Percentiles rank a stretch among this genome's conserved stretches.
Conservation (phyloP, 2,329 filamentous ascomycete genomes). For the Dactylella cylindrospora region DNA sequence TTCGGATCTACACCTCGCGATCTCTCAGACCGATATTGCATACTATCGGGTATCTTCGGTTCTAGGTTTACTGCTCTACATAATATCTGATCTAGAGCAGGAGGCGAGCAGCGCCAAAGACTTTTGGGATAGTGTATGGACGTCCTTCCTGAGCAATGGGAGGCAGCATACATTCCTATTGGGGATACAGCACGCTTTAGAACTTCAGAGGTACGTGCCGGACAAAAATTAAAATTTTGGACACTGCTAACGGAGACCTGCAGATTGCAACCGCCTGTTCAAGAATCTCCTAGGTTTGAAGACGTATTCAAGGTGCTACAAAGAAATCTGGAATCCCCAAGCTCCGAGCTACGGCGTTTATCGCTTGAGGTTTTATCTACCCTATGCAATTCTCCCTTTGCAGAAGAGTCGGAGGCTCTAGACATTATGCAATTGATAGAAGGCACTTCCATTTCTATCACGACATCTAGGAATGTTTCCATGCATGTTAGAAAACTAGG, state of each 20-base stretch:
- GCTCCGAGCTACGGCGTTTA: slow-evolving; percentile 65
- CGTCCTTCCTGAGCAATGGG: slow-evolving; percentile 11
- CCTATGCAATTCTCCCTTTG: slow-evolving; percentile 58
- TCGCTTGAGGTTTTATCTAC: slow-evolving; percentile 68
- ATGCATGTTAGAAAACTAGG: slow-evolving; percentile 83
- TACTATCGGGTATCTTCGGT: not conserved
- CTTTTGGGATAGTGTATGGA: slow-evolving; percentile 16
- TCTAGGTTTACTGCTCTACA: slow-evolving; percentile 17
- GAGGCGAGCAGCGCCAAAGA: not conserved
- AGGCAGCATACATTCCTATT: slow-evolving; percentile 10
- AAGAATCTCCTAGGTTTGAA: slow-evolving; percentile 16
- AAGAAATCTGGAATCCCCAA: slow-evolving; percentile 72
- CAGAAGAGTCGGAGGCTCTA: slow-evolving; percentile 58
- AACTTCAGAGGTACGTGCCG: slow-evolving; percentile 20
- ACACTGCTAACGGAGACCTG: not conserved
- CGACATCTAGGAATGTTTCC: slow-evolving; percentile 73
- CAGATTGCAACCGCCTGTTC: slow-evolving; percentile 6
- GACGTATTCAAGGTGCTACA: slow-evolving; percentile 17
- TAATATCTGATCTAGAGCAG: slow-evolving; percentile 14
- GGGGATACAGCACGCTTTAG: slow-evolving; percentile 14
- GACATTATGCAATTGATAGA: slow-evolving; percentile 75
- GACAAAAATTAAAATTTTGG: not conserved
- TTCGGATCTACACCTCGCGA: not conserved
- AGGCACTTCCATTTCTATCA: slow-evolving; percentile 72
- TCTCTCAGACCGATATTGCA: not conserved